These are phyloP conservation scores for Dalbergia cultrata DNA, from an alignment of 306 rosid genomes.

Conservation along the genomic window DNA sequence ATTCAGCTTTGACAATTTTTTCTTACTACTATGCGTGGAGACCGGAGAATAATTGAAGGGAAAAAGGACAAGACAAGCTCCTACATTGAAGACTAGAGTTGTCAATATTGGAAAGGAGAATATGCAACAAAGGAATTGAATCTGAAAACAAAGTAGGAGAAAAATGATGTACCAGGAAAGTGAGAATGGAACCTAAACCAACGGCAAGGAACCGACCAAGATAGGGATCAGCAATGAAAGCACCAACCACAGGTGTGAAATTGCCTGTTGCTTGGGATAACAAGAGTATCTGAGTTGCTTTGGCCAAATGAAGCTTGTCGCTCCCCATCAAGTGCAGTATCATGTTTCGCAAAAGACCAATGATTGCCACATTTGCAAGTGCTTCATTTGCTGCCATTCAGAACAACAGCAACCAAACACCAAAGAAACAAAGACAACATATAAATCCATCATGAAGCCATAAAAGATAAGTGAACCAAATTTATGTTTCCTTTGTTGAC, in stretches of 20 bases:
- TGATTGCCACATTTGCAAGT: conserved; percentile 65
- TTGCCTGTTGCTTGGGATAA: conserved; percentile 60
- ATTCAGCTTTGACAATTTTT: no score
- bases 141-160: not conserved
- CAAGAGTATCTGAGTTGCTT: conserved; percentile 54
- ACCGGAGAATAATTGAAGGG: not conserved
- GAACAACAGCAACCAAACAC: conserved; percentile 1
- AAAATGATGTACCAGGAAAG: conserved; percentile 51
- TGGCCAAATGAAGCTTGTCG: conserved; percentile 59
- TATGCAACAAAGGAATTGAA: not conserved
- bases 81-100: not conserved
- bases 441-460: not conserved
- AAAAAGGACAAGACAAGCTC: not conserved
- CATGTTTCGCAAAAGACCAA: conserved; percentile 72
- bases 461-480: no score
- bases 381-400: conserved; percentile 70
- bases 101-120: not conserved
- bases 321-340: conserved; percentile 60
- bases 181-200: conserved; percentile 59
- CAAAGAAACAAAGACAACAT: not conserved
- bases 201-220: conserved; percentile 70
- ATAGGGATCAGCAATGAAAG: conserved; percentile 73
- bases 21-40: no score
- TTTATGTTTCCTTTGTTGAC: not conserved
- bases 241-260: conserved; percentile 69